Base-by-base conservation (phyloP, 73 alveolate species). In the Paramecium tetraurelia region DNA sequence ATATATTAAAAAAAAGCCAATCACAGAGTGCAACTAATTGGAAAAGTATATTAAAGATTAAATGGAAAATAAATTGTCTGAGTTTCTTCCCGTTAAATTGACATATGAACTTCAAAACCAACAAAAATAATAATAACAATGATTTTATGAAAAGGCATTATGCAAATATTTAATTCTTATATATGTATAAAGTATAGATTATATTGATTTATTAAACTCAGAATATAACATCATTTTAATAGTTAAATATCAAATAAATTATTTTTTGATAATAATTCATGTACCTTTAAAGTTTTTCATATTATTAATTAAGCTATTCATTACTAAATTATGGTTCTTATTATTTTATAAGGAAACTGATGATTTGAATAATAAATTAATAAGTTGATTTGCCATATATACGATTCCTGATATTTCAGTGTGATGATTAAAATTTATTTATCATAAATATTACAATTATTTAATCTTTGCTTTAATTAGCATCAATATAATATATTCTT, bases 21-120 rank as follows among this genome's bases (percentile, higher is more conserved):
- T 44, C 20, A 86, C 85, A 7, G 96, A 95, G 21, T 95, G 97
- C 76, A 94, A 88, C 29, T 93, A 96, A 48, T 92, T 93, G 11
- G 98, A 96, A 93, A 95, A 88, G 40, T 72, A 96, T 69, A 96
- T 95, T 2, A 95, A 95, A 80, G 86, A 71, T 43, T 77, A 18
- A 38, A 57, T 96, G 31, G 88, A n/a, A 21, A 69, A 93, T 77
- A 87, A 92, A 35, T 93, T 36, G 21, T 35, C 92, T 31, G 40
- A 44, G 3, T 95, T 93, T 92, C 72, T 96, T 93, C 98, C 98
- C 0, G 84, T 63, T 11, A 63, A 24, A 63, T 12, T 33, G 46
- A 27, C 84, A 1, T 63, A 63, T 27, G 84, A 63, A 63, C 31
- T 53, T 16, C 69, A 53, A 53, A 53, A 18, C 21, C 7, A 53